These are phyloP conservation scores for Eucalyptus melliodora DNA, from an alignment of 345 rosid genomes.

Conservation along the genomic window DNA sequence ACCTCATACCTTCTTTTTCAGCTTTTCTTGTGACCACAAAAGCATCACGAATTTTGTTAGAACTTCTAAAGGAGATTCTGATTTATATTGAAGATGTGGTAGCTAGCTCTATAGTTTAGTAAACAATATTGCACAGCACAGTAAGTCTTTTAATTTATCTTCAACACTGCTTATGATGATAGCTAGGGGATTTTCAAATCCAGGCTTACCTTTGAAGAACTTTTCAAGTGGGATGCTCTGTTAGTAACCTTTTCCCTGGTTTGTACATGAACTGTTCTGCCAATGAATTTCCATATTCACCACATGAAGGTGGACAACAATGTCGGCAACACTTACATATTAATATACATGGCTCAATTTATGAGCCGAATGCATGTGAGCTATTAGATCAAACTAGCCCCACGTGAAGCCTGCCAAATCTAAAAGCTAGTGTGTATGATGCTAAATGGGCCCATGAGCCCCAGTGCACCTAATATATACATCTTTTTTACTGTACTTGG, in stretches of 20 bases:
- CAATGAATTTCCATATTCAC: neutral
- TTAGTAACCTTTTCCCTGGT: neutral
- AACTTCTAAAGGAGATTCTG: neutral
- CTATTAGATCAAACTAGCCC: neutral
- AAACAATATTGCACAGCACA: neutral
- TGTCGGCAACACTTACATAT: neutral
- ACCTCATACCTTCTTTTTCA: neutral
- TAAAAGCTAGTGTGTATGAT: neutral
- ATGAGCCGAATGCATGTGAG: neutral
- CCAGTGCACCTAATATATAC: neutral
- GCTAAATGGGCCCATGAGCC: neutral
- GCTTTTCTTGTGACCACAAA: neutral
- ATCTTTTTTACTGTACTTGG: neutral
- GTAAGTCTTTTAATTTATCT: neutral
- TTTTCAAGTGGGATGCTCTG: neutral
- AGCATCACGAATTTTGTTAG: neutral
- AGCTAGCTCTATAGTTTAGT: neutral
- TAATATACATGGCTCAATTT: neutral
- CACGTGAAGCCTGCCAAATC: neutral
- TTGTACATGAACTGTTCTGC: neutral
- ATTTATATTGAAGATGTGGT: neutral
- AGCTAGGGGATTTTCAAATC: neutral
- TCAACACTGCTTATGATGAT: neutral
- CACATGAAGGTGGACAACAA: neutral
- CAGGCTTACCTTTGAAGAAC: neutral